A percentile compares a stretch with the other conserved stretches of the same genome.
phyloP scores from a whole-genome alignment of 306 rosid genomes.

The Prinsepia uniflora region DNA sequence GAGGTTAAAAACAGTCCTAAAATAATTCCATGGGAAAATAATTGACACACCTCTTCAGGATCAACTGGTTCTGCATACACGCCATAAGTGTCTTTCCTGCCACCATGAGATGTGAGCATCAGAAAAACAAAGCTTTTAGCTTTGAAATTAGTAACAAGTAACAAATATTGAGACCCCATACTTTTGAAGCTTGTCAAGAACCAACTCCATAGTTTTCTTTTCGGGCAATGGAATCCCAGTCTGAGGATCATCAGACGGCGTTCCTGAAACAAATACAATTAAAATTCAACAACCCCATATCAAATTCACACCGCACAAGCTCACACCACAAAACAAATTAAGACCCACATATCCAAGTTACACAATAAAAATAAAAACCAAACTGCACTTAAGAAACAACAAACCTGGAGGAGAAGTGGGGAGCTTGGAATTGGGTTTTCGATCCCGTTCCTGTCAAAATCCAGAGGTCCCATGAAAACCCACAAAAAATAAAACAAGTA shows the following conservation, averaged over 20 bases:
- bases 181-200: conserved; percentile 97
- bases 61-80: conserved; percentile 98
- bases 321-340: conserved; percentile 10
- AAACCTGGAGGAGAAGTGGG: conserved; percentile 77
- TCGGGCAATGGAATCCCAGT: conserved; percentile 69
- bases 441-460: conserved; percentile 69
- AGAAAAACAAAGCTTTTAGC: conserved; percentile 4
- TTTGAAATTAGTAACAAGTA: conserved; percentile 6
- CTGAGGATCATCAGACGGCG: conserved; percentile 53
- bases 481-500: conserved; percentile 34
- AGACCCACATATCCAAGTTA: conserved; percentile 7
- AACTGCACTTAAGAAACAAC: conserved; percentile 21
- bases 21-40: background rate
- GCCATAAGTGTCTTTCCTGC: conserved; percentile 96
- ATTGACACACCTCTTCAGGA: conserved; percentile 78
- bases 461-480: conserved; percentile 38
- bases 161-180: conserved; percentile 31
- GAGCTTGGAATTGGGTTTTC: conserved; percentile 72
- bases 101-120: conserved; percentile 34
- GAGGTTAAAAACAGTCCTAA: conserved; percentile 12
- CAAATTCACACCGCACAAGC: background rate
- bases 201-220: conserved; percentile 80
- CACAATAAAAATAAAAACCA: background rate
- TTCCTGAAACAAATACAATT: conserved; percentile 45
- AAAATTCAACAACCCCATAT: conserved; percentile 18